Conservation (phyloP, 768 basidiomycete genomes). For the Suillus plorans region DNA sequence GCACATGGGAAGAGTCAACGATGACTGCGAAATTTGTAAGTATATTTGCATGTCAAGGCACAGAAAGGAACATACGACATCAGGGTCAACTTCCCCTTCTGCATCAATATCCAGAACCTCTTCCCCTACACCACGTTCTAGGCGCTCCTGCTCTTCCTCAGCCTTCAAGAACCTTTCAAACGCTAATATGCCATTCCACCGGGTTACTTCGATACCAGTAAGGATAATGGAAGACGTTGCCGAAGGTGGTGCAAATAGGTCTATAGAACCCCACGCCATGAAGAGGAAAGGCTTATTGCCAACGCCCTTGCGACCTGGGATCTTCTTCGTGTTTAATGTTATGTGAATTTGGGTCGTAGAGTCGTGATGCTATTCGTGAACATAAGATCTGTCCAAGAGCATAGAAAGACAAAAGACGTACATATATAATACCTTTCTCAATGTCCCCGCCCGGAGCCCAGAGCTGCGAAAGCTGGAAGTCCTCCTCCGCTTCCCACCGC, state of each 20-base stretch:
- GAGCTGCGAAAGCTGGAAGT: conserved; percentile 55
- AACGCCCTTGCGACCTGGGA: conserved; percentile 53
- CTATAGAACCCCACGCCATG: conserved; percentile 42
- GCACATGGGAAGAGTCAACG: conserved; percentile 21
- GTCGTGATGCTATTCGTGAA: conserved; percentile 48
- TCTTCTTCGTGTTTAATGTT: conserved; percentile 52
- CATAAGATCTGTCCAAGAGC: not conserved
- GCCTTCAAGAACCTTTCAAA: conserved; percentile 28
- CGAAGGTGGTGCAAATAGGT: conserved; percentile 26
- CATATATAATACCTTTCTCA: conserved; percentile 58
- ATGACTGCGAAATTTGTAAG: conserved; percentile 19
- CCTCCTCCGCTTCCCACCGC: conserved; percentile 73
- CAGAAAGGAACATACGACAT: conserved; percentile 21
- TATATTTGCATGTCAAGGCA: not conserved
- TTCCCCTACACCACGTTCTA: conserved; percentile 13
- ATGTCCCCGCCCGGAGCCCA: conserved; percentile 51
- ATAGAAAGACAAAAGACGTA: conserved; percentile 33
- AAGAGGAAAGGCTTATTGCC: conserved; percentile 67
- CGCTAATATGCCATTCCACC: conserved; percentile 29
- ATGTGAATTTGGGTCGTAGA: conserved; percentile 57
- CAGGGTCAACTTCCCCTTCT: conserved; percentile 27
- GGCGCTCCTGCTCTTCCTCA: conserved; percentile 27
- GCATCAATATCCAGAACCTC: conserved; percentile 23
- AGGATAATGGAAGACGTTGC: conserved; percentile 7
- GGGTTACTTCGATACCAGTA: conserved; percentile 23